A percentile compares a stretch with the other conserved stretches of the same genome.
These are phyloP conservation scores for Myrica gale DNA, from an alignment of 306 rosid genomes.

Conservation along the genomic window DNA sequence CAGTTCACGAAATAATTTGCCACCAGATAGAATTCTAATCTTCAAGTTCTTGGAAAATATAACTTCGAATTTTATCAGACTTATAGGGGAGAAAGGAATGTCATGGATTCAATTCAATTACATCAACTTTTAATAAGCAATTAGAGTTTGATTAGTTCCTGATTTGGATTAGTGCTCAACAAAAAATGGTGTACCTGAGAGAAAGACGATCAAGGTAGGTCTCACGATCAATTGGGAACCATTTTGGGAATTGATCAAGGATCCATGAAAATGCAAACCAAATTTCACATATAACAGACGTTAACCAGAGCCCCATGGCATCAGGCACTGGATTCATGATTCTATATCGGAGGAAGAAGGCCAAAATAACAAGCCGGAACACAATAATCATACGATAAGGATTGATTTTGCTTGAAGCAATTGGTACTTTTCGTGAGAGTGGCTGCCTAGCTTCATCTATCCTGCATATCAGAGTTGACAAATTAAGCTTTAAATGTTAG, in stretches of 20 bases:
- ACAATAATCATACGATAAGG: slow-evolving; percentile 97
- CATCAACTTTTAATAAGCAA: not conserved
- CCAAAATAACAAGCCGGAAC: slow-evolving; percentile 72
- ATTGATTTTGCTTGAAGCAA: slow-evolving; percentile 86
- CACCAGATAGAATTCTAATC: not conserved
- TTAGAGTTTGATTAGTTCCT: not conserved
- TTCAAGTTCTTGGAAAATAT: slow-evolving; percentile 7
- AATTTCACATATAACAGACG: slow-evolving; percentile 83
- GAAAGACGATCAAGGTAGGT: slow-evolving; percentile 94
- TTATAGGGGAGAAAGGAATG: too few species aligned
- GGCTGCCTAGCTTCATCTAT: slow-evolving; percentile 92
- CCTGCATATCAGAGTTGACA: slow-evolving; percentile 46
- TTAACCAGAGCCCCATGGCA: slow-evolving; percentile 83
- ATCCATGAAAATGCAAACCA: slow-evolving; percentile 98
- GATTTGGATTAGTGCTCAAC: too few species aligned
- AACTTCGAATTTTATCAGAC: too few species aligned
- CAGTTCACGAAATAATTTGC: not conserved
- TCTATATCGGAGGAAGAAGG: slow-evolving; percentile 72
- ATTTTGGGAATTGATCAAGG: slow-evolving; percentile 94
- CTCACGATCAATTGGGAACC: slow-evolving; percentile 92
- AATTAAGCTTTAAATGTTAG: not conserved
- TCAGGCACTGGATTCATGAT: slow-evolving; percentile 78
- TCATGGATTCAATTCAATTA: not conserved
- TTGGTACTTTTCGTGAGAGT: slow-evolving; percentile 86
- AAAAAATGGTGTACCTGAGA: slow-evolving; percentile 38